phyloP scores from a whole-genome alignment of 805 yeast genomes.

The Hanseniaspora hatyaiensis region DNA sequence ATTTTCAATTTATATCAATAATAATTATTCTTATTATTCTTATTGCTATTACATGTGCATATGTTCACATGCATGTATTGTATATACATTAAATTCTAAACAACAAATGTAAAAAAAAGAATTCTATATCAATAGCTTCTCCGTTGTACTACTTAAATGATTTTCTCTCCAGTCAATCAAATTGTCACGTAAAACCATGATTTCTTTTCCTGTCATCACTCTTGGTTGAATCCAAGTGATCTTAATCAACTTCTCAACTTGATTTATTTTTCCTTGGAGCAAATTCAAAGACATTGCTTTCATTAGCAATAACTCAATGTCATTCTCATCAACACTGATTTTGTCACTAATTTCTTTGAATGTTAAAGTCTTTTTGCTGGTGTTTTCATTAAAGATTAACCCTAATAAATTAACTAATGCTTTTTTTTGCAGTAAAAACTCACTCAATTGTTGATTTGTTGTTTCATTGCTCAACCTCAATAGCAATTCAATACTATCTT shows the following conservation, averaged over 20 bases:
- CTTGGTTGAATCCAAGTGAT: slow-evolving; percentile 95
- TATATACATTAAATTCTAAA: too few species aligned
- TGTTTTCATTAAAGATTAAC: slow-evolving; percentile 67
- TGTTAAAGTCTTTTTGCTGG: slow-evolving; percentile 47
- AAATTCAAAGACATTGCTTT: slow-evolving; percentile 77
- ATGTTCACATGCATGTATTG: too few species aligned
- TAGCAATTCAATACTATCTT: slow-evolving; percentile 28
- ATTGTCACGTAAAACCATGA: slow-evolving; percentile 60
- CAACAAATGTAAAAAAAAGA: slow-evolving; percentile 14
- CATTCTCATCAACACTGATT: slow-evolving; percentile 46
- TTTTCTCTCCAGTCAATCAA: slow-evolving; percentile 67
- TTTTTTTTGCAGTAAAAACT: slow-evolving; percentile 76
- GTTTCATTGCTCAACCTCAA: not conserved
- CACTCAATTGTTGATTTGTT: slow-evolving; percentile 17
- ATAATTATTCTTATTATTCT: too few species aligned
- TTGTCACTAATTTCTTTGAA: slow-evolving; percentile 66
- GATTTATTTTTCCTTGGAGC: slow-evolving; percentile 82
- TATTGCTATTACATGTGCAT: too few species aligned
- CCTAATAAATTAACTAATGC: slow-evolving; percentile 87
- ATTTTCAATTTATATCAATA: too few species aligned
- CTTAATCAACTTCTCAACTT: slow-evolving; percentile 63
- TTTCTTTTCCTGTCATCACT: slow-evolving; percentile 72
- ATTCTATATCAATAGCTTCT: slow-evolving; percentile 42
- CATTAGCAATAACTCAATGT: slow-evolving; percentile 84
- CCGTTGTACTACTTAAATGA: slow-evolving; percentile 56